These are phyloP conservation scores for Xylariales sp. DNA, from an alignment of 2,329 filamentous ascomycete species.

Conservation along the genomic window DNA sequence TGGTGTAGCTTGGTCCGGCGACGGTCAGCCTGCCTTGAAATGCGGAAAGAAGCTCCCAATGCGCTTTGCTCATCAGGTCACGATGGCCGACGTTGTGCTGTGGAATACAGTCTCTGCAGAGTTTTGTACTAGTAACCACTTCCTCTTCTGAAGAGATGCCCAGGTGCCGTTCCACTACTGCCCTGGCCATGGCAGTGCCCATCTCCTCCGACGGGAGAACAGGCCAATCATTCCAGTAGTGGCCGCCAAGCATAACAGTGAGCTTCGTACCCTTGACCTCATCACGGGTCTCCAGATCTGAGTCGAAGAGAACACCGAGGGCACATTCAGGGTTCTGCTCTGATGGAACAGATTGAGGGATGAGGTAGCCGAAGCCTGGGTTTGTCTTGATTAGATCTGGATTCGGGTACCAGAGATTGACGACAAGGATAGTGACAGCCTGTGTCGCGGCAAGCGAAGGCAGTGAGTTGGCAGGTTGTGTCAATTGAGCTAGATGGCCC, in stretches of 20 bases:
- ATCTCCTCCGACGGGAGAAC: slow-evolving; percentile 58
- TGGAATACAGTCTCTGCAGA: slow-evolving; percentile 72
- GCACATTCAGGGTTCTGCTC: slow-evolving; percentile 76
- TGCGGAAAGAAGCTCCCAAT: slow-evolving; percentile 45
- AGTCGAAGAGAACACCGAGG: slow-evolving; percentile 91
- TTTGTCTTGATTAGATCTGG: slow-evolving; percentile 56
- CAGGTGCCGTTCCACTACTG: slow-evolving; percentile 69
- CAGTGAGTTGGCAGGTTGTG: slow-evolving; percentile 30
- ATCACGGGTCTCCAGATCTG: slow-evolving; percentile 44
- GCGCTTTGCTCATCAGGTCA: slow-evolving; percentile 52
- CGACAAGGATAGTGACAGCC: slow-evolving; percentile 80
- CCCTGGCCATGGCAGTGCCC: slow-evolving; percentile 64
- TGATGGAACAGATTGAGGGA: slow-evolving; percentile 67
- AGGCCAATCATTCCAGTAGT: slow-evolving; percentile 72
- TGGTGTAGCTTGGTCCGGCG: slow-evolving; percentile 49
- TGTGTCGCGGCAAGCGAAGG: slow-evolving; percentile 49
- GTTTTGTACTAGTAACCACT: slow-evolving; percentile 53
- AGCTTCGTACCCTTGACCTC: slow-evolving; percentile 66
- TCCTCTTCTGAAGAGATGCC: slow-evolving; percentile 58
- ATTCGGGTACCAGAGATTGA: slow-evolving; percentile 79
- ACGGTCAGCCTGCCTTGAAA: slow-evolving; percentile 65
- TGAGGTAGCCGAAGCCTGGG: slow-evolving; percentile 84
- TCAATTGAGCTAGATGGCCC: slow-evolving; percentile 36
- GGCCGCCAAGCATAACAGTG: slow-evolving; percentile 91
- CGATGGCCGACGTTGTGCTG: slow-evolving; percentile 83